Evolutionary conservation across 768 basidiomycete genomes (phyloP).

Genomic region (Boletellus emodensis): DNA sequence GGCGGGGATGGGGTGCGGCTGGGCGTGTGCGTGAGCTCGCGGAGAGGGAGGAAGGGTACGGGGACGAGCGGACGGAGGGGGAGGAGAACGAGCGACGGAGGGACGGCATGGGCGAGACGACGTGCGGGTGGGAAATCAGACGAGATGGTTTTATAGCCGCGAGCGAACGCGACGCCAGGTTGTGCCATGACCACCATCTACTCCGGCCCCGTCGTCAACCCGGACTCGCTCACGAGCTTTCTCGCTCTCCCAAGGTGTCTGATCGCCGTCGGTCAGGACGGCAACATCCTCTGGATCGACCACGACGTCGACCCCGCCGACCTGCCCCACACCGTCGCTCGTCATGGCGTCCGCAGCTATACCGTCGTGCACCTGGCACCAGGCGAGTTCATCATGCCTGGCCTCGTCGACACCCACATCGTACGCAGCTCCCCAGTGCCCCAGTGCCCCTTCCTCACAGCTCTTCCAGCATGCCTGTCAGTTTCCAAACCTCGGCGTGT

Average conservation of each 20-base stretch:
- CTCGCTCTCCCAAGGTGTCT: slow-evolving; percentile 49
- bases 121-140: slow-evolving; percentile 32
- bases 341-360: slow-evolving; percentile 40
- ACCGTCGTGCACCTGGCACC: slow-evolving; percentile 38
- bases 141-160: slow-evolving; percentile 40
- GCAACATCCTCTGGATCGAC: slow-evolving; percentile 70
- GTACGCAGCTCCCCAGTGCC: slow-evolving; percentile 40
- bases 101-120: slow-evolving; percentile 52
- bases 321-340: slow-evolving; percentile 48
- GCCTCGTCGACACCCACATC: slow-evolving; percentile 89
- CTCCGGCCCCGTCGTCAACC: slow-evolving; percentile 58
- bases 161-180: slow-evolving; percentile 21
- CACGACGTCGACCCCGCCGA: slow-evolving; percentile 47
- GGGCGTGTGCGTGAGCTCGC: slow-evolving; percentile 35
- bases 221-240: slow-evolving; percentile 40
- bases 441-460: not conserved
- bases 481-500: slow-evolving; percentile 41
- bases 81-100: slow-evolving; percentile 76
- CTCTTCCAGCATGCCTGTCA: slow-evolving; percentile 35
- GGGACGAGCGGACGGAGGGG: slow-evolving; percentile 63
- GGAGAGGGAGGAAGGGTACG: slow-evolving; percentile 50
- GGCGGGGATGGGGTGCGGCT: slow-evolving; percentile 39
- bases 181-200: slow-evolving; percentile 36
- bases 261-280: slow-evolving; percentile 47
- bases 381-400: slow-evolving; percentile 77